These are phyloP conservation scores for Aspergillus ochraceus DNA, from an alignment of 2,329 filamentous ascomycete species.

Conservation along the genomic window DNA sequence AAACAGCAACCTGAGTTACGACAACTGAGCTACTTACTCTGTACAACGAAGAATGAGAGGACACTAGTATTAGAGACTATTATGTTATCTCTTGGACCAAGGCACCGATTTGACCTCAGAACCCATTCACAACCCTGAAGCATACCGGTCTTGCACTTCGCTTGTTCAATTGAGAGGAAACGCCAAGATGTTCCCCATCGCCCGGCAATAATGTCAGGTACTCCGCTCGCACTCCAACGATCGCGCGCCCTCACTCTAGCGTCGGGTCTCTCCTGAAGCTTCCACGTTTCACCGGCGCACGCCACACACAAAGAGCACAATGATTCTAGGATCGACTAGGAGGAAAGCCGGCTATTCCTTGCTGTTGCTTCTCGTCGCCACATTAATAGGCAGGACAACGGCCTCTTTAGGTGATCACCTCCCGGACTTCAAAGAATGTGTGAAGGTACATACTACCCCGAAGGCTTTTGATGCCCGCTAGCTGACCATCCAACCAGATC, in stretches of 20 bases:
- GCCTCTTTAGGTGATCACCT: conserved; percentile 83
- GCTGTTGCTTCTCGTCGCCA: conserved; percentile 33
- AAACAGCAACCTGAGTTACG: too few relatives aligned
- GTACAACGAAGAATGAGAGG: too few relatives aligned
- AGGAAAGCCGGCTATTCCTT: conserved; percentile 25
- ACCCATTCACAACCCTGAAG: too few relatives aligned
- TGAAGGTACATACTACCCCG: conserved; percentile 61
- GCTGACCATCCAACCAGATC: conserved; percentile 55
- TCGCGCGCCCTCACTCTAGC: conserved; percentile 4
- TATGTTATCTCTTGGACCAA: too few relatives aligned
- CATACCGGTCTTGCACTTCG: neutral
- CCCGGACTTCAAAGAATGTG: conserved; percentile 83
- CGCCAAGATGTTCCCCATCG: conserved; percentile 9
- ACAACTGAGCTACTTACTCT: too few relatives aligned
- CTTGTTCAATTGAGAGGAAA: neutral
- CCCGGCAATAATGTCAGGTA: neutral
- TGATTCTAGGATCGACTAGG: conserved; percentile 25
- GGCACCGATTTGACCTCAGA: too few relatives aligned
- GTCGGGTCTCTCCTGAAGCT: conserved; percentile 15
- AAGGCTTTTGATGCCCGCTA: conserved; percentile 4
- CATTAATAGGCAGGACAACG: conserved; percentile 41
- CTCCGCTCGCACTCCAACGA: conserved; percentile 14
- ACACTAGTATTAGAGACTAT: too few relatives aligned
- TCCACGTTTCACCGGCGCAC: conserved; percentile 8
- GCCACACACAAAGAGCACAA: conserved; percentile 23